Evolutionary conservation across 345 rosid species (phyloP).

Genomic region (Erucastrum elatum): DNA sequence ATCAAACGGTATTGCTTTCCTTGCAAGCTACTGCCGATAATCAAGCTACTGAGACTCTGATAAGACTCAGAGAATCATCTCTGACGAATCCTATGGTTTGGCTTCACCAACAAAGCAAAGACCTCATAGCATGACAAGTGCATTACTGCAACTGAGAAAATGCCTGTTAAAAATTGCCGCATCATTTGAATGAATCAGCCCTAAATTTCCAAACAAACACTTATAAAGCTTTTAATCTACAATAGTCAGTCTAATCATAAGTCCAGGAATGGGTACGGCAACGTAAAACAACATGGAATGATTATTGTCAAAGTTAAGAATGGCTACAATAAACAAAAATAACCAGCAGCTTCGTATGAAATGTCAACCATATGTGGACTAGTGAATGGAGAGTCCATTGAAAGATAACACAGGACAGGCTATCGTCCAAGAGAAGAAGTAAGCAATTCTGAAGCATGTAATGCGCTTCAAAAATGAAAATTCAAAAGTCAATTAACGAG

Average conservation of each 20-base stretch:
- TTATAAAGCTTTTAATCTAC: conserved; percentile 43
- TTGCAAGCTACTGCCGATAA: conserved; percentile 36
- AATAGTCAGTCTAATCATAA: conserved; percentile 62
- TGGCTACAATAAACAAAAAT: background rate
- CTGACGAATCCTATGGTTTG: conserved; percentile 55
- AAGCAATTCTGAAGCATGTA: conserved; percentile 66
- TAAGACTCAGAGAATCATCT: conserved; percentile 76
- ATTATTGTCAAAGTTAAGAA: background rate
- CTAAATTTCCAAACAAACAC: background rate
- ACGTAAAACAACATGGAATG: conserved; percentile 48
- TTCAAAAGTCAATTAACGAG: too few species aligned
- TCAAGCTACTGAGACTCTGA: conserved; percentile 44
- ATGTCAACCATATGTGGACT: conserved; percentile 58
- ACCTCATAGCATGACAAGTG: conserved; percentile 80
- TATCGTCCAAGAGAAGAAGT: conserved; percentile 67
- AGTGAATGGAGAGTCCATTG: conserved; percentile 83
- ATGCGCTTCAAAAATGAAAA: conserved; percentile 23
- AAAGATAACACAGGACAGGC: conserved; percentile 63
- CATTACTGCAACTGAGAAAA: conserved; percentile 66
- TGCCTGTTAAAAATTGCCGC: too few species aligned
- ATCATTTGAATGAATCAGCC: background rate
- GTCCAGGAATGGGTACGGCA: conserved; percentile 87
- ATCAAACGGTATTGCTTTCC: conserved; percentile 9
- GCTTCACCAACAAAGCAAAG: conserved; percentile 62
- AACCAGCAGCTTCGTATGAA: background rate